Conservation (phyloP, 345 rosid genomes). For the Dimocarpus longan region DNA sequence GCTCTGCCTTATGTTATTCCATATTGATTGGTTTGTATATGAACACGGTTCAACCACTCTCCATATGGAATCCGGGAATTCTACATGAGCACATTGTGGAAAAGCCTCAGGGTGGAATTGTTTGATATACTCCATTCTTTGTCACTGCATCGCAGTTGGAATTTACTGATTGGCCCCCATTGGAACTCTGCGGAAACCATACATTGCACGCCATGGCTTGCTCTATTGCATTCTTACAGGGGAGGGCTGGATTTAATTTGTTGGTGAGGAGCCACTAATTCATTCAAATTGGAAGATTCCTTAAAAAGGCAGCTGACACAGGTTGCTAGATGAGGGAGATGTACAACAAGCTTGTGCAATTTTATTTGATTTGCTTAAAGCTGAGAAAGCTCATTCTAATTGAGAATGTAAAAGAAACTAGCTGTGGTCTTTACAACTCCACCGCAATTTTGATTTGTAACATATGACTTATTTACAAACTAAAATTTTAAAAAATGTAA, state of each 20-base stretch:
- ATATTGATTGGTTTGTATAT: slow-evolving; percentile 42
- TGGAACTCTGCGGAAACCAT: slow-evolving; percentile 2
- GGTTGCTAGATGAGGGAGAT: slow-evolving; percentile 17
- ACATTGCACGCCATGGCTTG: background rate
- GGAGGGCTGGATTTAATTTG: slow-evolving; percentile 10
- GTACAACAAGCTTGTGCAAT: slow-evolving; percentile 26
- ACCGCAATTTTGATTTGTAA: slow-evolving; percentile 61
- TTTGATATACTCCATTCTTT: slow-evolving; percentile 23
- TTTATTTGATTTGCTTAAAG: slow-evolving; percentile 27
- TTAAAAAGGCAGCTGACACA: slow-evolving; percentile 13
- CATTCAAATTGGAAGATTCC: slow-evolving; percentile 25
- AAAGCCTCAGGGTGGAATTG: background rate
- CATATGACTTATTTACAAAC: slow-evolving; percentile 42
- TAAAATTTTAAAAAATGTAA: slow-evolving; percentile 27
- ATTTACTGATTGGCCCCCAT: background rate
- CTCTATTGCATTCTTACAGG: background rate
- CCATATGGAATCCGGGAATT: background rate
- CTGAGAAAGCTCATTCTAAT: slow-evolving; percentile 26
- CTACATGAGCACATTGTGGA: background rate
- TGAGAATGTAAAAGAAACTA: slow-evolving; percentile 36
- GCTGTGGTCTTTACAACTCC: slow-evolving; percentile 32
- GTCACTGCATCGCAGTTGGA: slow-evolving; percentile 9
- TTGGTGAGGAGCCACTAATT: slow-evolving; percentile 24
- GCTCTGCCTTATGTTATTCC: slow-evolving; percentile 86
- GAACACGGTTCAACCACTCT: slow-evolving; percentile 17